Conservation (phyloP, 257 asterid species). For the Nicotiana knightiana region DNA sequence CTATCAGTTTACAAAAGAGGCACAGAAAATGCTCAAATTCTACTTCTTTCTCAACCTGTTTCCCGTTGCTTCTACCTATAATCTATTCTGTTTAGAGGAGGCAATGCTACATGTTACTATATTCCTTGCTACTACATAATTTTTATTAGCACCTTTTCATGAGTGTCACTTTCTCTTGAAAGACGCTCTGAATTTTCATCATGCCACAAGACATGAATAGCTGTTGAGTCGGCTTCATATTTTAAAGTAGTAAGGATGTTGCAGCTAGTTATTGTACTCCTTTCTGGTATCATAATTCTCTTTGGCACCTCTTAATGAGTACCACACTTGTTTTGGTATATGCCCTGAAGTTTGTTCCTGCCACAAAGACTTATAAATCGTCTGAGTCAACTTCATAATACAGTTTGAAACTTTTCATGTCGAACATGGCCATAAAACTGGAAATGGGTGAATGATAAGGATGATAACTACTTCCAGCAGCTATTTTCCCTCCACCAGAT, state of each 20-base stretch:
- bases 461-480: not conserved
- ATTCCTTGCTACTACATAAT: not conserved
- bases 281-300: not conserved
- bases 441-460: not conserved
- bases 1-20: not conserved
- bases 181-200: not conserved
- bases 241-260: not conserved
- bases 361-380: not conserved
- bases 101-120: not conserved
- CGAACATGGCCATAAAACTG: not conserved
- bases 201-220: not conserved
- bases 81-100: not conserved
- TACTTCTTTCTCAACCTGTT: not conserved
- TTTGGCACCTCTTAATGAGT: not conserved
- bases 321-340: not conserved
- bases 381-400: not conserved
- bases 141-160: not conserved
- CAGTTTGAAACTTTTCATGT: not conserved
- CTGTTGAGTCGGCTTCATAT: not conserved
- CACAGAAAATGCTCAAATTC: not conserved
- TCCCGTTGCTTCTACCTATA: not conserved
- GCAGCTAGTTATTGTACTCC: not conserved
- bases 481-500: not conserved
- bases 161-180: not conserved
- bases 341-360: not conserved